Evolutionary conservation across 352 stramenopile genomes (phyloP), one percentile per base, ranked within the genome.

Genomic region (Phytophthora europaea): DNA sequence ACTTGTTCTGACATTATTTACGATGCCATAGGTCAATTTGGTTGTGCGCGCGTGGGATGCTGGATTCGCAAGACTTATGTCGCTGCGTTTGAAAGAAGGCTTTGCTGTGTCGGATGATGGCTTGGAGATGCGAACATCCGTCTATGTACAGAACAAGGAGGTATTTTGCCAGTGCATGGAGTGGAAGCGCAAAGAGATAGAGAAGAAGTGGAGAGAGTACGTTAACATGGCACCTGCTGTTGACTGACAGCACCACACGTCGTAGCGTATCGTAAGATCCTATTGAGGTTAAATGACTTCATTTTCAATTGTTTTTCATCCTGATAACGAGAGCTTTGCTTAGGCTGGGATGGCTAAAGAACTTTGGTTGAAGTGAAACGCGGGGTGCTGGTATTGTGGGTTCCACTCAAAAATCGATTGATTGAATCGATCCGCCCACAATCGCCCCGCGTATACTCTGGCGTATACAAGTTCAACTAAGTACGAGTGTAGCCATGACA

Each of bases 111-210:
- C 43, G 48, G 66, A 64, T 20, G 43, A 73, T 68, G 26, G 33
- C 45, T 68, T 68, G 51, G 52, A 59, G 58, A 67, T 67, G 66
- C 58, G 51, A 52, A 73, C 58, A 60, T 64, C 16, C 53, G 51
- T 68, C 57, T 73, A 68, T 45, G 58, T 73, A 48, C 51, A 43
- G 66, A 73, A 64, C 53, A 12, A 33, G 52, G 65, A 64, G 57
- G 52, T 68, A 36, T 71, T 75, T 70, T 64, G 50, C 28, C 48
- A 65, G 34, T 75, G 61, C 13, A 67, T 65, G 40, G 67, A 73
- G 53, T 65, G 60, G 60, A 74, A 65, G 50, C 47, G 55, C 16
- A 61, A 65, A 61, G 23, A 73, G 0, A 68, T 60, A 16, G 58
- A 73, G 2, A 58, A 67, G 53, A 33, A 58, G 50, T 67, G 66